Conservation (phyloP, 495 filamentous ascomycete species). For the Ramalina intermedia region DNA sequence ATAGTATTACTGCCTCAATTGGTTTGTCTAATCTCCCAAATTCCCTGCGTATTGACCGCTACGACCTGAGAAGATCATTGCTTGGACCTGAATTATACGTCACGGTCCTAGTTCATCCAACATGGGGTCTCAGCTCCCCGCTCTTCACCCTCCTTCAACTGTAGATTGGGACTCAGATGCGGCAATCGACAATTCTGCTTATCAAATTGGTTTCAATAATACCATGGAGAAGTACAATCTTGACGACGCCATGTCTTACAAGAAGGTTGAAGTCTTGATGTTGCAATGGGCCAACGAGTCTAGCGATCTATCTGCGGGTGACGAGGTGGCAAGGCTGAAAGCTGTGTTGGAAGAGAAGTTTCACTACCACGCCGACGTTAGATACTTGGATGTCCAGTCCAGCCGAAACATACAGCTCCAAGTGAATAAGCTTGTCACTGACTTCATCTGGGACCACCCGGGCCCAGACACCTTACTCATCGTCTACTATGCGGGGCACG, state of each 20-base stretch:
- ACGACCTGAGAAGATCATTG: background rate
- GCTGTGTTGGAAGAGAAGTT: conserved; percentile 2
- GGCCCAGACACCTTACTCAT: conserved; percentile 16
- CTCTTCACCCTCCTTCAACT: background rate
- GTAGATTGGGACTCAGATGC: conserved; percentile 1
- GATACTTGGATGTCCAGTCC: conserved; percentile 1
- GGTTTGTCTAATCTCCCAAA: background rate
- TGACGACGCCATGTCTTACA: conserved; percentile 1
- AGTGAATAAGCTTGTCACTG: conserved; percentile 8
- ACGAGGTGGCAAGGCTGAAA: conserved; percentile 5
- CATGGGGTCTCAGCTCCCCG: background rate
- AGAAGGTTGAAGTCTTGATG: conserved; percentile 10
- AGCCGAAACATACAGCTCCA: conserved; percentile 4
- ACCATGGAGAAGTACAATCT: conserved; percentile 8
- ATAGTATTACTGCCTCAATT: too few species aligned
- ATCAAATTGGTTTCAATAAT: conserved; percentile 6
- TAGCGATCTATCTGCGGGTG: conserved; percentile 1
- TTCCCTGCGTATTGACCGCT: background rate
- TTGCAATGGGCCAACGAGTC: conserved; percentile 5
- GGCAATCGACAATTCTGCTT: conserved; percentile 1
- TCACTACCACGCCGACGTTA: conserved; percentile 1
- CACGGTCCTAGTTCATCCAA: background rate
- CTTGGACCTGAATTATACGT: background rate
- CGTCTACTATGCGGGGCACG: conserved; percentile 25
- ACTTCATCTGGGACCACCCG: conserved; percentile 9